Percentiles rank a stretch among this genome's conserved stretches.
Evolutionary conservation across 2,329 filamentous ascomycete species (phyloP).

Genomic region (Fusarium sambucinum): DNA sequence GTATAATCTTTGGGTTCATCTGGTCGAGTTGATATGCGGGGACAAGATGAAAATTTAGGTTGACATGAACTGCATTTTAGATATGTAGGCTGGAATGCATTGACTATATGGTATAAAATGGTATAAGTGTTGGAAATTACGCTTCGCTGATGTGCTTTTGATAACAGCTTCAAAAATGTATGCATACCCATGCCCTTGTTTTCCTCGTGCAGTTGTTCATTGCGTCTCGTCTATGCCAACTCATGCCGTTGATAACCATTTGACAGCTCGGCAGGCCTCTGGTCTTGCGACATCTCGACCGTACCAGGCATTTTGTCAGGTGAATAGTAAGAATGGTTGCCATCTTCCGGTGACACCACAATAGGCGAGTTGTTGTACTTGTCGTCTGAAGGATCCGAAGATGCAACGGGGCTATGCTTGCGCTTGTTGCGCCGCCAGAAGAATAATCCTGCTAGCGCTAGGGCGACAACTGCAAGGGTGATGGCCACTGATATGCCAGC

Average conservation of each 20-base stretch:
- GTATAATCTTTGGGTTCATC: too few species aligned
- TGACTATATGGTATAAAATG: background rate
- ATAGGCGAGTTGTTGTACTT: background rate
- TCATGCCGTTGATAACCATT: slow-evolving; percentile 14
- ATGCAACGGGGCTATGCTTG: background rate
- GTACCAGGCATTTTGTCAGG: background rate
- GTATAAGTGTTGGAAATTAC: background rate
- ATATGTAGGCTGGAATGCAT: background rate
- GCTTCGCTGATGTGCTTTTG: background rate
- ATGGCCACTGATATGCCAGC: slow-evolving; percentile 19
- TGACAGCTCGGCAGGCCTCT: background rate
- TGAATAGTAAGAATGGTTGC: background rate
- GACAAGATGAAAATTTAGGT: too few species aligned
- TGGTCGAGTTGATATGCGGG: too few species aligned
- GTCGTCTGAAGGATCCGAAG: background rate
- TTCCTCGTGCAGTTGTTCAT: background rate
- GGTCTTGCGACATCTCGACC: background rate
- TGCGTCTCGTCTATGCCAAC: background rate
- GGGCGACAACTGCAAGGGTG: slow-evolving; percentile 14
- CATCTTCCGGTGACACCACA: background rate
- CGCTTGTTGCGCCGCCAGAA: slow-evolving; percentile 28
- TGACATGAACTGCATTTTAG: background rate
- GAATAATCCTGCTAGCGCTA: slow-evolving; percentile 18
- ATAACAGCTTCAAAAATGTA: background rate
- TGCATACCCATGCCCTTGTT: too few species aligned